A percentile compares a stretch with the other conserved stretches of the same genome.
Conservation (phyloP, 148 eudicot species). For the Cornus kousa region DNA sequence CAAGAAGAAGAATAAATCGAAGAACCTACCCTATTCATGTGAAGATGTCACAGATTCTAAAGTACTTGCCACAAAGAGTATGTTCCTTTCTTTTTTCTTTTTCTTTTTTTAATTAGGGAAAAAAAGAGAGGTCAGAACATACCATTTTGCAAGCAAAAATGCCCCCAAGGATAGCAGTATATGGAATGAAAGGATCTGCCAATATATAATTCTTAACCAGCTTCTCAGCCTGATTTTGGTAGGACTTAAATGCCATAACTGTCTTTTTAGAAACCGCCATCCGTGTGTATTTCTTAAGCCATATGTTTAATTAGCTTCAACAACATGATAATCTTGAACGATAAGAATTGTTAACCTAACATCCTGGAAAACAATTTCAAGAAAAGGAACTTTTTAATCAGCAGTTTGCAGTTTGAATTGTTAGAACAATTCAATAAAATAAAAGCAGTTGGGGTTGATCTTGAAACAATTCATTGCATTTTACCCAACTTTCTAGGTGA, state of each 20-base stretch:
- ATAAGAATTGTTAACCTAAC: conserved; percentile 7
- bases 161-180: conserved; percentile 77
- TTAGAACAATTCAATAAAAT: too few relatives aligned
- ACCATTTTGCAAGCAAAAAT: conserved; percentile 82
- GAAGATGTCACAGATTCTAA: not conserved
- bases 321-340: not conserved
- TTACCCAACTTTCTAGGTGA: too few relatives aligned
- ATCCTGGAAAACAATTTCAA: conserved; percentile 19
- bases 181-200: conserved; percentile 84
- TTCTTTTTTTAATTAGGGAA: not conserved
- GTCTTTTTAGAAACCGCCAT: conserved; percentile 59
- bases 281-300: conserved; percentile 16
- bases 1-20: not conserved
- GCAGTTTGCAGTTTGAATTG: not conserved
- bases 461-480: too few relatives aligned
- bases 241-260: conserved; percentile 59
- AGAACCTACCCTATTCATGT: not conserved
- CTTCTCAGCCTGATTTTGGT: conserved; percentile 75
- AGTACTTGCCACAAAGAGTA: not conserved
- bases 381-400: not conserved
- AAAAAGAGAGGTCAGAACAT: conserved; percentile 16
- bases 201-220: conserved; percentile 72
- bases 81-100: not conserved
- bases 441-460: too few relatives aligned
- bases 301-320: conserved; percentile 15